Evolutionary conservation across 805 yeast species (phyloP).

Genomic region (Maudiozyma serrabonitensis): DNA sequence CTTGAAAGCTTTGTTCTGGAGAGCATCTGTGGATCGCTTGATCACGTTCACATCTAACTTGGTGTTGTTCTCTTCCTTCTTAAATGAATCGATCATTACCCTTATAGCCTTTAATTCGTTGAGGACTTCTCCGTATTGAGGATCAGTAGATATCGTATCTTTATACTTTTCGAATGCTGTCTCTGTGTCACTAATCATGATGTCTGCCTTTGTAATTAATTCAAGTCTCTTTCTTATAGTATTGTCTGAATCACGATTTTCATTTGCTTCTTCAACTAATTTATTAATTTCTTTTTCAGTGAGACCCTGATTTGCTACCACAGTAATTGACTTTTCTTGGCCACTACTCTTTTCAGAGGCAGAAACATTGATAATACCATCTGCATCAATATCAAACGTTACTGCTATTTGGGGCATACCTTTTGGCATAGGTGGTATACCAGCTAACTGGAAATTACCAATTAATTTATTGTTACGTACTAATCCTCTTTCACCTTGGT

Average conservation of each 20-base stretch:
- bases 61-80: slow-evolving; percentile 40
- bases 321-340: slow-evolving; percentile 55
- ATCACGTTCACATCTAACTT: slow-evolving; percentile 40
- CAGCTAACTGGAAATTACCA: slow-evolving; percentile 62
- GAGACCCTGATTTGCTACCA: slow-evolving; percentile 59
- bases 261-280: slow-evolving; percentile 58
- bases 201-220: slow-evolving; percentile 65
- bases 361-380: slow-evolving; percentile 72
- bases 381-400: slow-evolving; percentile 71
- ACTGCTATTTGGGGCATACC: slow-evolving; percentile 75
- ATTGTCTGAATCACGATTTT: slow-evolving; percentile 51
- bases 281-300: slow-evolving; percentile 57
- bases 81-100: slow-evolving; percentile 40
- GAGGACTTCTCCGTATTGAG: slow-evolving; percentile 34
- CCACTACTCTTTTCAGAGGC: slow-evolving; percentile 75
- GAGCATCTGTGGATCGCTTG: slow-evolving; percentile 57
- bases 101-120: slow-evolving; percentile 30
- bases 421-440: slow-evolving; percentile 68
- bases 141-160: slow-evolving; percentile 36
- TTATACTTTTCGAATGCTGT: slow-evolving; percentile 62
- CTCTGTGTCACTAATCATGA: slow-evolving; percentile 77
- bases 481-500: slow-evolving; percentile 72
- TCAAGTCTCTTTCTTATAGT: slow-evolving; percentile 52
- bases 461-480: slow-evolving; percentile 70
- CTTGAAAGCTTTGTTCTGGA: slow-evolving; percentile 49